phyloP scores from a whole-genome alignment of 129 eudicot genomes.

The Flaveria robusta region DNA sequence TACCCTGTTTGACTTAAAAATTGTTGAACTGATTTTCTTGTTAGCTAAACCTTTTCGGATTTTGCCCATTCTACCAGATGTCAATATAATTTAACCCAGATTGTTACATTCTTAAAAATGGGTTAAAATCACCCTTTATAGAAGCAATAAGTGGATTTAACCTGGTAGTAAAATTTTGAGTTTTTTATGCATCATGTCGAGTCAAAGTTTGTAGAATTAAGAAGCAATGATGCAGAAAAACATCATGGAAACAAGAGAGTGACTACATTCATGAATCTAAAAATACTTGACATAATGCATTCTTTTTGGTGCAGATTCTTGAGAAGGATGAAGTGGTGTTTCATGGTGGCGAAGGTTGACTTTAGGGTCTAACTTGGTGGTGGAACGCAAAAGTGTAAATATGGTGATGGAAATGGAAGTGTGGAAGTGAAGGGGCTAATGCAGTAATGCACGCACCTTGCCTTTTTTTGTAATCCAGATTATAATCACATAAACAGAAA shows the following conservation, averaged over 20 bases:
- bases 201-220: not conserved
- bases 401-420: not conserved
- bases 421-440: constrained; percentile 13
- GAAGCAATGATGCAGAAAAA: not conserved
- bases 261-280: not conserved
- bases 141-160: not conserved
- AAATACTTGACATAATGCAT: not conserved
- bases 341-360: constrained; percentile 10
- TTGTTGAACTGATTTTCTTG: not conserved
- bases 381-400: constrained; percentile 5
- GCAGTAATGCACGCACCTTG: constrained; percentile 3
- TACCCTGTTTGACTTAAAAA: too few species aligned
- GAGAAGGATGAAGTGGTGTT: constrained; percentile 1
- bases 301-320: constrained; percentile 7
- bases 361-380: constrained; percentile 13
- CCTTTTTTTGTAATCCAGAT: not conserved
- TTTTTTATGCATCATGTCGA: not conserved
- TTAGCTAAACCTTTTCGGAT: not conserved
- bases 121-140: not conserved
- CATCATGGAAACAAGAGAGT: not conserved
- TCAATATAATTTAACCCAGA: not conserved
- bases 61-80: too few species aligned
- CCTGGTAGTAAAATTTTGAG: not conserved
- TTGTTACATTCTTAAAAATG: too few species aligned
- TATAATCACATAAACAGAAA: not conserved